phyloP scores from a whole-genome alignment of 257 asterid genomes.

The Nicotiana benthamiana region DNA sequence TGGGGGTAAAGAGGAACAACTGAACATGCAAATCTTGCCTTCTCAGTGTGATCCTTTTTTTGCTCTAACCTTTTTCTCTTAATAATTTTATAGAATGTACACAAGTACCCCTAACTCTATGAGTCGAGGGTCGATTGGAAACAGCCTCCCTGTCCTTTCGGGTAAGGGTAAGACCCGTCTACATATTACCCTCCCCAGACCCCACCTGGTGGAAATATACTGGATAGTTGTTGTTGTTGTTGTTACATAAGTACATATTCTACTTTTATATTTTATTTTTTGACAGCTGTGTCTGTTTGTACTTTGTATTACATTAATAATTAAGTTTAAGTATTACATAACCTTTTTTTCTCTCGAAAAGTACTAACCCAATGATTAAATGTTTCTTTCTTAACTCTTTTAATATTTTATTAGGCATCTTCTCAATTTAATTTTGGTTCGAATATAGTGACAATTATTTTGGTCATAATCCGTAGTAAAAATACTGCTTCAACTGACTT shows the following conservation, averaged over 20 bases:
- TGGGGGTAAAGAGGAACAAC: slow-evolving; percentile 20
- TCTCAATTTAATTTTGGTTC: too few species aligned
- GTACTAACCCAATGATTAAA: neutral
- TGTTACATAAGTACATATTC: neutral
- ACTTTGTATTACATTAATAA: neutral
- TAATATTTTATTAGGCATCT: neutral
- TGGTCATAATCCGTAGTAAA: too few species aligned
- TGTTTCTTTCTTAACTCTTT: neutral
- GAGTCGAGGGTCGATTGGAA: too few species aligned
- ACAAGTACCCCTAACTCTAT: too few species aligned
- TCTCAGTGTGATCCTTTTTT: neutral
- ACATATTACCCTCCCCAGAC: too few species aligned
- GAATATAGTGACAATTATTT: neutral
- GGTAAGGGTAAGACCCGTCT: too few species aligned
- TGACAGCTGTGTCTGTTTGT: neutral
- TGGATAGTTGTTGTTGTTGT: too few species aligned
- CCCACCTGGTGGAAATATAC: too few species aligned
- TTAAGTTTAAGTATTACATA: neutral
- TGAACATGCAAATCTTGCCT: slow-evolving; percentile 28
- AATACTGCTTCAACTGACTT: neutral
- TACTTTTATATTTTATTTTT: neutral
- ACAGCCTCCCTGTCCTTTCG: too few species aligned
- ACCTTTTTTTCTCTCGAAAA: neutral
- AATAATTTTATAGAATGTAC: neutral
- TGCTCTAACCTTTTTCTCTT: neutral